Conservation (phyloP, 192 early-diverging fungal genomes). For the Ambispora gerdemannii region DNA sequence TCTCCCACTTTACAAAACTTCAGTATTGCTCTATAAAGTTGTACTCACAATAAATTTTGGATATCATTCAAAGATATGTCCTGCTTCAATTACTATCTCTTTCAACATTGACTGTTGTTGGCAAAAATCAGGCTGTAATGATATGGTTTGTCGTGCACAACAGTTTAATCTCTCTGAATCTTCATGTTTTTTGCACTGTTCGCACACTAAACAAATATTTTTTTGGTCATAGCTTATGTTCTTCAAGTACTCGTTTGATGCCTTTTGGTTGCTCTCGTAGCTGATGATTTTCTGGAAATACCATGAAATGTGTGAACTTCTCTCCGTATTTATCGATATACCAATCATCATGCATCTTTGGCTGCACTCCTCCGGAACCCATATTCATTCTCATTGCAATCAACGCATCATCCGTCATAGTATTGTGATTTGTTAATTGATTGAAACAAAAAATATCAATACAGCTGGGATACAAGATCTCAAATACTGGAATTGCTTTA, state of each 20-base stretch:
- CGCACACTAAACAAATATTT: constrained; percentile 16
- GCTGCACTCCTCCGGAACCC: constrained; percentile 19
- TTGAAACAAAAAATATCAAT: constrained; percentile 36
- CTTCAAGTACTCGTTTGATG: constrained; percentile 33
- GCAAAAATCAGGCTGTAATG: background rate
- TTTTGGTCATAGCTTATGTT: constrained; percentile 30
- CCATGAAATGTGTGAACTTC: constrained; percentile 19
- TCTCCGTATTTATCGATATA: constrained; percentile 2
- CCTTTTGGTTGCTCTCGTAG: constrained; percentile 35
- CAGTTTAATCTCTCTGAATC: background rate
- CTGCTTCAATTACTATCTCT: background rate
- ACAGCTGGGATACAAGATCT: constrained; percentile 9
- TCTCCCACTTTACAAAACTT: constrained; percentile 12
- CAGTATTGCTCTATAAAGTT: constrained; percentile 21
- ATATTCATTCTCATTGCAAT: constrained; percentile 34
- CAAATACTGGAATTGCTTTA: constrained; percentile 32
- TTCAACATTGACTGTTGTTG: constrained; percentile 15
- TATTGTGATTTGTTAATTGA: constrained; percentile 31
- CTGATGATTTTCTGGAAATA: constrained; percentile 30
- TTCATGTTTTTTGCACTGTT: constrained; percentile 27
- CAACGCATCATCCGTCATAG: constrained; percentile 30
- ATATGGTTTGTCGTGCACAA: background rate
- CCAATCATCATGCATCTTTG: constrained; percentile 19
- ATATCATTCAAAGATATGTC: constrained; percentile 21
- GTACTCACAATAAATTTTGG: constrained; percentile 20